These are phyloP conservation scores for Mortierella sp. DNA, from an alignment of 371 early-diverging fungal genomes.

Conservation along the genomic window DNA sequence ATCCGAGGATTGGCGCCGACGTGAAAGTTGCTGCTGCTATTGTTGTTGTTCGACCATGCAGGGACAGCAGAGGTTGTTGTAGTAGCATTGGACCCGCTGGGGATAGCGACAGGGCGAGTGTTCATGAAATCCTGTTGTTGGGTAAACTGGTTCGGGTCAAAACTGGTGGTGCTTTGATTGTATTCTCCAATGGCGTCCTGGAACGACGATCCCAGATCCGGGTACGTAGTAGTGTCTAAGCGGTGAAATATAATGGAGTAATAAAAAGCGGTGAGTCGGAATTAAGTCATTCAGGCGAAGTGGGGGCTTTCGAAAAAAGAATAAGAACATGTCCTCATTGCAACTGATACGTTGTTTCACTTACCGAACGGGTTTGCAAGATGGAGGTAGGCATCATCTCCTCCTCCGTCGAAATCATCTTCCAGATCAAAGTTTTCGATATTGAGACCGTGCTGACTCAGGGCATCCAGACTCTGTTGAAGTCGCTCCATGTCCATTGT, in stretches of 20 bases:
- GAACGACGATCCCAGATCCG: neutral
- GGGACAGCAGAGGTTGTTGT: neutral
- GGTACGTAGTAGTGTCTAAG: neutral
- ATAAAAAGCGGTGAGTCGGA: neutral
- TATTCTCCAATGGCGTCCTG: neutral
- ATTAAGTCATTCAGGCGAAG: neutral
- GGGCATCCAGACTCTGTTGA: conserved; percentile 35
- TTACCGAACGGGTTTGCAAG: conserved; percentile 29
- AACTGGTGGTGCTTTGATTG: neutral
- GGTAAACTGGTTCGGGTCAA: neutral
- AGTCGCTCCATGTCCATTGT: conserved; percentile 33
- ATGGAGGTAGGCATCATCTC: conserved; percentile 19
- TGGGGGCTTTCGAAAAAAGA: neutral
- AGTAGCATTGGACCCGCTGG: neutral
- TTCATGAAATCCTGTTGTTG: neutral
- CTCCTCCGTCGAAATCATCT: conserved; percentile 6
- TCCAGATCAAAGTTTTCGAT: conserved; percentile 25
- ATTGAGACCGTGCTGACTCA: conserved; percentile 26
- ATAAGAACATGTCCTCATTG: neutral
- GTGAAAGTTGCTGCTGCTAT: neutral
- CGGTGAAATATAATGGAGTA: too few relatives aligned
- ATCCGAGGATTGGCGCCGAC: conserved; percentile 34
- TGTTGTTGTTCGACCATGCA: conserved; percentile 3
- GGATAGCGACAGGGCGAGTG: neutral
- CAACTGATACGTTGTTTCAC: neutral